A percentile compares a stretch with the other conserved stretches of the same genome.
phyloP scores from a whole-genome alignment of 805 yeast species.

The Metschnikowia peoriensis region DNA sequence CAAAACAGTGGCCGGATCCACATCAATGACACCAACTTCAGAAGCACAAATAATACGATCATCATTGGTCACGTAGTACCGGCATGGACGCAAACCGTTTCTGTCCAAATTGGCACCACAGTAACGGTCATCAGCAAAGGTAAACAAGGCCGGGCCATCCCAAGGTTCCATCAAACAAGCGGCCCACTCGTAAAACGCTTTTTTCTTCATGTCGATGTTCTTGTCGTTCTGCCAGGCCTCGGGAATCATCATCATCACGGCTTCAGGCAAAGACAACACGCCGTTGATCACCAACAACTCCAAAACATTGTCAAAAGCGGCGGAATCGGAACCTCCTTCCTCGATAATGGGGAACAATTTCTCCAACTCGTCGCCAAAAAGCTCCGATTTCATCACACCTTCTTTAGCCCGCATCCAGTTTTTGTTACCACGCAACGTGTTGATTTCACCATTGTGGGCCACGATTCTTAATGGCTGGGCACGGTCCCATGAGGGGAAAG shows the following conservation, averaged over 20 bases:
- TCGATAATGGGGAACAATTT: constrained; percentile 92
- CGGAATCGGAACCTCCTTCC: constrained; percentile 98
- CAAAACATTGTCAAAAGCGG: constrained; percentile 93
- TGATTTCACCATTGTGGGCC: constrained; percentile 98
- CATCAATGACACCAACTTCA: constrained; percentile 94
- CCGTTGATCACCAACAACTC: constrained; percentile 92
- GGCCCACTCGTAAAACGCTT: constrained; percentile 98
- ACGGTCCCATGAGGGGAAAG: constrained; percentile 99
- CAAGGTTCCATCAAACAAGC: constrained; percentile 99
- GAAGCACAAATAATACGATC: constrained; percentile 97
- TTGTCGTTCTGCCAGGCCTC: constrained; percentile 96
- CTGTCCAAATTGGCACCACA: constrained; percentile 98
- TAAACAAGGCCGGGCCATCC: constrained; percentile 98
- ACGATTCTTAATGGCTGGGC: constrained; percentile 98
- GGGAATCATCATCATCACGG: constrained; percentile 94
- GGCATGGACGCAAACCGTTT: constrained; percentile 97
- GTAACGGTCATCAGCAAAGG: constrained; percentile 95
- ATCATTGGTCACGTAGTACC: constrained; percentile 92
- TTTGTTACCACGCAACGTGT: constrained; percentile 95
- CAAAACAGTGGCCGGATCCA: constrained; percentile 76
- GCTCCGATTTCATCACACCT: constrained; percentile 86
- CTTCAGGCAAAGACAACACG: constrained; percentile 89
- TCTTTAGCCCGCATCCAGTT: constrained; percentile 99
- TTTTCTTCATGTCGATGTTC: constrained; percentile 84
- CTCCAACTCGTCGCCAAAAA: constrained; percentile 90